phyloP scores from a whole-genome alignment of 345 rosid species.

The Moricandia arvensis region DNA sequence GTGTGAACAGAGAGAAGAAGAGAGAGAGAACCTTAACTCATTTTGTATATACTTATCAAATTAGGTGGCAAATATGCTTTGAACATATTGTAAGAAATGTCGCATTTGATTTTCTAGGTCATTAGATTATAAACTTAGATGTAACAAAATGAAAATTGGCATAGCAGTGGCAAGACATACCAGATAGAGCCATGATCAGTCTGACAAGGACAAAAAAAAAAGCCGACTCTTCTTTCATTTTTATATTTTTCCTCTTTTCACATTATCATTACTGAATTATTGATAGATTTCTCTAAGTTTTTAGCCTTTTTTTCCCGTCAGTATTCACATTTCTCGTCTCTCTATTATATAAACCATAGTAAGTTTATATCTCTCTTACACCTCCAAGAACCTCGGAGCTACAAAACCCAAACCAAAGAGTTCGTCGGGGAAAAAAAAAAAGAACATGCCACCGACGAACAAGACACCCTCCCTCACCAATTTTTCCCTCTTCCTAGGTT shows the following conservation, averaged over 20 bases:
- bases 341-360: constrained; percentile 25
- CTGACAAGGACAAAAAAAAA: constrained; percentile 24
- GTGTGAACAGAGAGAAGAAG: too few relatives aligned
- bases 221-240: not conserved
- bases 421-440: constrained; percentile 7
- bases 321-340: constrained; percentile 10
- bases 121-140: not conserved
- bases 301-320: not conserved
- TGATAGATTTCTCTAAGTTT: not conserved
- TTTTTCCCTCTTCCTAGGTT: constrained; percentile 15
- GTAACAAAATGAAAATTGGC: constrained; percentile 1
- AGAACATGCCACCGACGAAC: constrained; percentile 26
- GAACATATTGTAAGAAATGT: not conserved
- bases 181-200: constrained; percentile 12
- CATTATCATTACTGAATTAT: constrained; percentile 15
- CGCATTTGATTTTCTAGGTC: not conserved
- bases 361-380: constrained; percentile 18
- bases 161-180: not conserved
- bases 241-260: constrained; percentile 15
- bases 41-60: not conserved
- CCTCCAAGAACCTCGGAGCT: constrained; percentile 18
- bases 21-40: too few relatives aligned
- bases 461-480: not conserved
- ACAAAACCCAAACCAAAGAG: not conserved
- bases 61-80: not conserved